Conservation (phyloP, 2,329 filamentous ascomycete species). For the Aspergillus intermedius region DNA sequence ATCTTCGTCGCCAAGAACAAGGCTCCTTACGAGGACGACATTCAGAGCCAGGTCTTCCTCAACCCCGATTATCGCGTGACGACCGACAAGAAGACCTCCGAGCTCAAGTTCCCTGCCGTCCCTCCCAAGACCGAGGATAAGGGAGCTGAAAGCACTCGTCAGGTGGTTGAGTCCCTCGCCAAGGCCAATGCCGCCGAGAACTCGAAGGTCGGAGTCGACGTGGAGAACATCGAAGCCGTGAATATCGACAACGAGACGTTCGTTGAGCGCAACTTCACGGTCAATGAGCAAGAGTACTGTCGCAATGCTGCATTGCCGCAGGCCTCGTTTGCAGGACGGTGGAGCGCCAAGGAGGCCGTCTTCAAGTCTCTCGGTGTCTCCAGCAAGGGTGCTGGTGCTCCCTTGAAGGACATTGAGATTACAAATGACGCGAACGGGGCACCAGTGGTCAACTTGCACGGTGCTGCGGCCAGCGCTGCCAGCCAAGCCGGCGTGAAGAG, state of each 20-base stretch:
- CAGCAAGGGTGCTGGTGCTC: conserved; percentile 80
- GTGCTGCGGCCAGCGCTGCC: conserved; percentile 76
- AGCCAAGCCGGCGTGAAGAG: conserved; percentile 79
- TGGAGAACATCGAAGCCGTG: conserved; percentile 79
- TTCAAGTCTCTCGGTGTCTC: conserved; percentile 92
- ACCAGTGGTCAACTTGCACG: conserved; percentile 76
- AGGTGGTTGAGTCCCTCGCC: conserved; percentile 71
- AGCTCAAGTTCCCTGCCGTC: conserved; percentile 65
- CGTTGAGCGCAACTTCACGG: conserved; percentile 88
- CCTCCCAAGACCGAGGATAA: conserved; percentile 59
- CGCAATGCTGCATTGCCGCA: conserved; percentile 69
- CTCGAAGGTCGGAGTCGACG: conserved; percentile 86
- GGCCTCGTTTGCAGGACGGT: conserved; percentile 88
- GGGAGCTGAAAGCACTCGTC: conserved; percentile 58
- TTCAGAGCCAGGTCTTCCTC: conserved; percentile 81
- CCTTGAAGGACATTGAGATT: conserved; percentile 93
- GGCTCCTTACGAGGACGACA: conserved; percentile 80
- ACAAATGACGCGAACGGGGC: conserved; percentile 71
- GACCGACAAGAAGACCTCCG: conserved; percentile 77
- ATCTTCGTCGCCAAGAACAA: conserved; percentile 94
- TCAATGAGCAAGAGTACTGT: conserved; percentile 79
- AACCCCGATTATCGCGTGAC: conserved; percentile 86
- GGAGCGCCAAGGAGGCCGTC: conserved; percentile 96
- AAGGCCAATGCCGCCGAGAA: conserved; percentile 54
- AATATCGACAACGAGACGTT: conserved; percentile 95